phyloP scores from a whole-genome alignment of 2,329 filamentous ascomycete species.

The Golovinomyces cichoracearum region DNA sequence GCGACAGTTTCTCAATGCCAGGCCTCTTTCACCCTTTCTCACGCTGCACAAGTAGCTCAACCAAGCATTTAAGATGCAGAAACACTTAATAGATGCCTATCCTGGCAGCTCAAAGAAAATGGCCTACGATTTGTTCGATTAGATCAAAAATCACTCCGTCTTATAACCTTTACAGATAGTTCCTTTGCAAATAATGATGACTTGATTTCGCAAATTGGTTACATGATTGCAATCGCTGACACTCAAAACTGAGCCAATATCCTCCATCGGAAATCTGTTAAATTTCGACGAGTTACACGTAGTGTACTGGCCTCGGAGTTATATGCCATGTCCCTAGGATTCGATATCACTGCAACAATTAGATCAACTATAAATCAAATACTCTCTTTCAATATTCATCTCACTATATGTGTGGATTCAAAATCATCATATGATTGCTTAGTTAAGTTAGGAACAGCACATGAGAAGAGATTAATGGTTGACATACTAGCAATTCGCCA shows the following conservation, averaged over 20 bases:
- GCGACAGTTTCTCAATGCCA: slow-evolving; percentile 2
- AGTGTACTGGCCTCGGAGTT: neutral
- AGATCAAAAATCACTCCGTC: neutral
- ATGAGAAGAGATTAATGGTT: too few relatives aligned
- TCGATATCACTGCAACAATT: neutral
- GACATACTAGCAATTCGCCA: neutral
- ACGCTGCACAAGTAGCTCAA: neutral
- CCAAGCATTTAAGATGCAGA: neutral
- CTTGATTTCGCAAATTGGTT: neutral
- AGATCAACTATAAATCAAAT: neutral
- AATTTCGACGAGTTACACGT: neutral
- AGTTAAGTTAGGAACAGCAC: neutral
- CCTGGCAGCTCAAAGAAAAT: neutral
- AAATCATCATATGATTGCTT: neutral
- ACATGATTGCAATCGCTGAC: neutral
- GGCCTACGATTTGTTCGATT: neutral
- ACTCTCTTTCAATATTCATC: neutral
- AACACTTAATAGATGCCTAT: slow-evolving; percentile 1
- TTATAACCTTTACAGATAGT: slow-evolving; percentile 1
- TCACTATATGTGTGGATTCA: neutral
- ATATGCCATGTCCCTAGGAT: neutral
- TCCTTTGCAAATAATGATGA: slow-evolving; percentile 1
- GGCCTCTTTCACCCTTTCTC: slow-evolving; percentile 2
- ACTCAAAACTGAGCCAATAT: neutral
- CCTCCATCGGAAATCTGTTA: neutral